Evolutionary conservation across 2,329 filamentous ascomycete genomes (phyloP), one percentile per base, ranked within the genome.

Genomic region (Aureobasidium melanogenum): DNA sequence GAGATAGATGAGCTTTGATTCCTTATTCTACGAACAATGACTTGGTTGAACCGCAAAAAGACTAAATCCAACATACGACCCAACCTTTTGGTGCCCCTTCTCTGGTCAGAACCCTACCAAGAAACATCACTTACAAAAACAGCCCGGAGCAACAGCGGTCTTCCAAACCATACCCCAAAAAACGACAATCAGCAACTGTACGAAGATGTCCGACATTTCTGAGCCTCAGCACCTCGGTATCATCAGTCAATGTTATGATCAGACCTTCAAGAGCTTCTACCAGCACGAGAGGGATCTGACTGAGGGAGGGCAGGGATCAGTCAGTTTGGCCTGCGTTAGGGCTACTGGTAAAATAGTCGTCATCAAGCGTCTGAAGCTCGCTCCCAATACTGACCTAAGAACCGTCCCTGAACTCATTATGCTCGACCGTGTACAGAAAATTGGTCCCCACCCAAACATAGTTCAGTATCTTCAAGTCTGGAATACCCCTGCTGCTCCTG

Each of bases 211-310:
- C 19, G 8, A 46, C n/a, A 36, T 36, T 2, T 57, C 54, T 24
- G 30, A 46, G 4, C 54, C 54, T 10, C 30, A 36, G 8, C 41
- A 46, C 54, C 17, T 46, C 8, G 54, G 54, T 15, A 46, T 46
- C 19, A 57, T 57, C 41, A 22, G 28, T 19, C 41, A 57, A 34
- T 46, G 39, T 12, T 44, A 44, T 22, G 22, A 57, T 26, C 38
- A 57, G 3, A 57, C 54, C 2, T 57, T 57, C 22, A n/a, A 57
- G 19, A 36, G 54, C 17, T 57, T 34, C 36, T 58, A 58, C 43
- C 12, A 48, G 22, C 26, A 38, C 26, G 55, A 58, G 15, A 47
- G 22, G 9, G 10, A 14, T 12, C 43, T 58, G 12, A 24, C 19
- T 39, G 3, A 12, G 5, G 55, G 55, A 2, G 55, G 55, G 28